Evolutionary conservation across 2,329 filamentous ascomycete species (phyloP).

Genomic region (Cladosporium sp.): DNA sequence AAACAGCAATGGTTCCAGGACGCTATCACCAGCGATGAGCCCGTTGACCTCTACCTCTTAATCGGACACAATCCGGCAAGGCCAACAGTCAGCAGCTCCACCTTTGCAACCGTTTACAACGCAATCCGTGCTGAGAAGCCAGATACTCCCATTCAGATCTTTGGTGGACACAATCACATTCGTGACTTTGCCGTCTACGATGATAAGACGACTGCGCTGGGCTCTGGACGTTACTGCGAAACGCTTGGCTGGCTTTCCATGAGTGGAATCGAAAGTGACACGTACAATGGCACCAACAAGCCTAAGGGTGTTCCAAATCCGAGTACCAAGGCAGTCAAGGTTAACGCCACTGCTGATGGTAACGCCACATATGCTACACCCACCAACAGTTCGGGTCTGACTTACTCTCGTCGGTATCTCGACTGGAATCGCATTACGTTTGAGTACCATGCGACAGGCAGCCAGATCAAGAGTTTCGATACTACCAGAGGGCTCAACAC

Average conservation of each 20-base stretch:
- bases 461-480: slow-evolving; percentile 52
- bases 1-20: slow-evolving; percentile 62
- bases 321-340: slow-evolving; percentile 24
- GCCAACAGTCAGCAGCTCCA: slow-evolving; percentile 45
- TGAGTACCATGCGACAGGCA: slow-evolving; percentile 60
- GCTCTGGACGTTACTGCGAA: slow-evolving; percentile 66
- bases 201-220: slow-evolving; percentile 60
- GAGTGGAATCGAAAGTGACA: slow-evolving; percentile 55
- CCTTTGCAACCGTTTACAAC: slow-evolving; percentile 53
- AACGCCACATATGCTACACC: neutral
- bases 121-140: slow-evolving; percentile 60
- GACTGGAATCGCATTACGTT: slow-evolving; percentile 70
- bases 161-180: slow-evolving; percentile 52
- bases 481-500: slow-evolving; percentile 49
- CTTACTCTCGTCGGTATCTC: slow-evolving; percentile 62
- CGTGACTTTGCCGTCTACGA: slow-evolving; percentile 67
- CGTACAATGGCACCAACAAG: slow-evolving; percentile 42
- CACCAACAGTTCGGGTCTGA: slow-evolving; percentile 21
- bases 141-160: slow-evolving; percentile 62
- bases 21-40: slow-evolving; percentile 54
- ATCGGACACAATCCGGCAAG: slow-evolving; percentile 63
- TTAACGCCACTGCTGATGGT: slow-evolving; percentile 28
- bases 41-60: slow-evolving; percentile 64
- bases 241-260: slow-evolving; percentile 68
- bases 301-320: slow-evolving; percentile 36